A percentile compares a stretch with the other conserved stretches of the same genome.
Conservation (phyloP, 2,329 filamentous ascomycete species). For the Lasiodiplodia sp. region DNA sequence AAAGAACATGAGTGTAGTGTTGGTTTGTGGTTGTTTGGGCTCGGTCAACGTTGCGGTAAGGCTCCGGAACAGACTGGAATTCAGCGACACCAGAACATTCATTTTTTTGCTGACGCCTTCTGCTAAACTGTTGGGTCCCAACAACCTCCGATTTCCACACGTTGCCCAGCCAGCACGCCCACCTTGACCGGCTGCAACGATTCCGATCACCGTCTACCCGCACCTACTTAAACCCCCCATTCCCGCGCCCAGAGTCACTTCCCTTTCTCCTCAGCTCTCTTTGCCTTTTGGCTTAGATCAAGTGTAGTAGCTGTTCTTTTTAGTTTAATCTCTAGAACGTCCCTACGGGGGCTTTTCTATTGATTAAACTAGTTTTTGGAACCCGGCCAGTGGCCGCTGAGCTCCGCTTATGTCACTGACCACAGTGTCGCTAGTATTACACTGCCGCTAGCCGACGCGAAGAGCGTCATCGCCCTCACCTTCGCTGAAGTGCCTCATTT, state of each 20-base stretch:
- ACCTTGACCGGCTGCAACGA: not conserved
- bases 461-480: not conserved
- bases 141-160: not conserved
- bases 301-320: constrained; percentile 21
- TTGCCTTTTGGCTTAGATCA: constrained; percentile 26
- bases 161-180: not conserved
- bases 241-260: not conserved
- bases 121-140: not conserved
- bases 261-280: constrained; percentile 16
- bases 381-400: not conserved
- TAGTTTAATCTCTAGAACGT: constrained; percentile 18
- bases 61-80: no score
- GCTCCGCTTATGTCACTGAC: constrained; percentile 1
- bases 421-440: constrained; percentile 20
- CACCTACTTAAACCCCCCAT: not conserved
- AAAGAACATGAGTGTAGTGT: no score
- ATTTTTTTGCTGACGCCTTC: no score
- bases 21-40: no score
- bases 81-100: no score
- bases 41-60: no score
- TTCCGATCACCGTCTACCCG: not conserved
- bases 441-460: constrained; percentile 13
- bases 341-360: constrained; percentile 5
- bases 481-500: not conserved
- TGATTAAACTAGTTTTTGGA: constrained; percentile 18